These are phyloP conservation scores for Thoreauomyces humboldtii DNA, from an alignment of 192 early-diverging fungal genomes.

Conservation along the genomic window DNA sequence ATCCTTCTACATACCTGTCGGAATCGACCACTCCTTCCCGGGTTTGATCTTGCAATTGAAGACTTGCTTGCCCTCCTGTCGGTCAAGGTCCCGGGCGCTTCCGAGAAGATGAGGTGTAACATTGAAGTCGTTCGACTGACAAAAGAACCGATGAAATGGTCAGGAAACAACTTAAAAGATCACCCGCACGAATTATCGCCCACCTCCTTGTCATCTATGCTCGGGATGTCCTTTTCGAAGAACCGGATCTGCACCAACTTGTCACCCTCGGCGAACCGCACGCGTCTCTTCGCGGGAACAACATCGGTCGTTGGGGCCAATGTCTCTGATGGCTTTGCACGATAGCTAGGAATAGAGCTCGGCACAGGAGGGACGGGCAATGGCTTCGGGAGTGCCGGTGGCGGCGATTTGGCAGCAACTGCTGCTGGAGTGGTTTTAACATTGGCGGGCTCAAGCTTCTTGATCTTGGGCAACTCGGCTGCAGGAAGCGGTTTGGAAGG, in stretches of 20 bases:
- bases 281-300: constrained; percentile 6
- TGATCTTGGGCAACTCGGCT: constrained; percentile 24
- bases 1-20: constrained; percentile 1
- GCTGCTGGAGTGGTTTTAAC: no score
- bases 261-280: constrained; percentile 16
- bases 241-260: constrained; percentile 16
- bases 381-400: no score
- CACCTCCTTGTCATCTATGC: constrained; percentile 8
- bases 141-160: neutral
- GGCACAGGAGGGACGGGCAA: neutral
- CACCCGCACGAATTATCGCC: neutral
- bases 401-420: no score
- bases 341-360: constrained; percentile 14
- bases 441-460: no score
- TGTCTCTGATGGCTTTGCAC: neutral
- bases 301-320: neutral
- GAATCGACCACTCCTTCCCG: neutral
- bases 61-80: constrained; percentile 21
- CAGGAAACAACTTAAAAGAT: neutral
- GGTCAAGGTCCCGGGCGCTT: constrained; percentile 23
- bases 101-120: constrained; percentile 16
- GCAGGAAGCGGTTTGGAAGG: no score
- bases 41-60: neutral
- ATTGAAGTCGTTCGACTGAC: neutral
- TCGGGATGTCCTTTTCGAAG: constrained; percentile 12